Base-by-base conservation (phyloP, 306 rosid species). In the Lupinus albus region DNA sequence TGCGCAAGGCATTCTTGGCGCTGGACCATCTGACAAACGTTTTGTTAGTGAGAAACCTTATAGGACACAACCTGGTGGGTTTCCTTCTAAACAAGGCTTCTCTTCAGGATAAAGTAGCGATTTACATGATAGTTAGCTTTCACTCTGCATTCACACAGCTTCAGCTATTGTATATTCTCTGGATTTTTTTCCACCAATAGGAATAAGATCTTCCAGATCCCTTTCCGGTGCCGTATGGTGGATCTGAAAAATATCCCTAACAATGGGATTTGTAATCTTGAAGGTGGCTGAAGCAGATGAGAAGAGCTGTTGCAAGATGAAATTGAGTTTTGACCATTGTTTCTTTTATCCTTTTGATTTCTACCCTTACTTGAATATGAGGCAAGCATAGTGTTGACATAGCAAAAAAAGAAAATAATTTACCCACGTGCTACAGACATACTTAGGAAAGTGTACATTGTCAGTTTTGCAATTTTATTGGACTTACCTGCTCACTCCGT, bases 1-100 rank as follows among this genome's bases (percentile, higher is more conserved):
- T 65, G 80, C 96, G 6, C 68, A 86, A 56, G 99, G 99, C 61
- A 94, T 94, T 81, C 95, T 94, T 73, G 99, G 99, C 66, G 99
- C 99, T 50, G 95, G 95, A 44, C 99, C 99, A 8, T 84, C 91
- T 11, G 95, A 93, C 55, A 85, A 81, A 77, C 93, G 86, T 21
- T 13, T 81, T 44, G 82, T 51, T 63, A 77, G 78, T 12, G 96
- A 83, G 74, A 86, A 90, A 76, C 88, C 96, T 36, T 72, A 55
- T 54, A 83, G 86, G 87, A 79, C 67, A 12, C 92, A 91, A 13
- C 86, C 88, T 50, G 63, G 83, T 68, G 93, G 92, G 25, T 63
- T 80, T 79, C 88, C 96, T 67, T 74, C 85, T 39, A 86, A 80
- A 80, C 88, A 89, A 69, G 86, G 86, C 72, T 88, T 81, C 55